These are phyloP conservation scores for Colletotrichum echinochloae DNA, from an alignment of 2,329 filamentous ascomycete species.

Conservation along the genomic window DNA sequence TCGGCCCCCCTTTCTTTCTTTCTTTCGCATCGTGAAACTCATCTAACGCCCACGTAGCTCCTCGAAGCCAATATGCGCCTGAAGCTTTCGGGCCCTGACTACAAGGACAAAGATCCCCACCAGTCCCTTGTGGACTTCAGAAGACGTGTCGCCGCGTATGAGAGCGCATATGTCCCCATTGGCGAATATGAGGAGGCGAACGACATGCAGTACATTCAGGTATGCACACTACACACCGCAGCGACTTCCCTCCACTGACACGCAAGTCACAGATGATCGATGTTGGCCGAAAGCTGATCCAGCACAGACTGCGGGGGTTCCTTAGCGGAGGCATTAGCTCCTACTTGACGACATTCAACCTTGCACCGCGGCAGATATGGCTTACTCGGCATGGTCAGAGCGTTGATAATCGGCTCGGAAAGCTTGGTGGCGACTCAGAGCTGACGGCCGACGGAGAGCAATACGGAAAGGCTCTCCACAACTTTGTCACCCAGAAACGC, in stretches of 20 bases:
- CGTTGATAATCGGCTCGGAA: constrained; percentile 85
- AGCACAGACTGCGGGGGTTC: constrained; percentile 91
- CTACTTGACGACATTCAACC: constrained; percentile 96
- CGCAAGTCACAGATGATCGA: constrained; percentile 81
- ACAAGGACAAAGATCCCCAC: constrained; percentile 90
- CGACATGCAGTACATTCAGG: constrained; percentile 92
- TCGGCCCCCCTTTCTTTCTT: constrained; percentile 2
- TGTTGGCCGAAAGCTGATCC: constrained; percentile 92
- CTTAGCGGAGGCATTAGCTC: constrained; percentile 92
- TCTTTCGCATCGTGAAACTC: constrained; percentile 5
- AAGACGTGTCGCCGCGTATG: constrained; percentile 90
- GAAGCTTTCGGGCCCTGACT: constrained; percentile 95
- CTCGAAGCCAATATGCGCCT: constrained; percentile 97
- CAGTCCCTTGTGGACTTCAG: constrained; percentile 92
- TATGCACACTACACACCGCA: constrained; percentile 46
- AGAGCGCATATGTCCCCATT: constrained; percentile 91
- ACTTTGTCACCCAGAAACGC: constrained; percentile 85
- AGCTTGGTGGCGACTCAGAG: constrained; percentile 90
- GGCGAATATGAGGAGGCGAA: constrained; percentile 92
- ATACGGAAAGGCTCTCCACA: constrained; percentile 83
- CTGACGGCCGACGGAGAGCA: constrained; percentile 83
- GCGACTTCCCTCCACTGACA: constrained; percentile 43
- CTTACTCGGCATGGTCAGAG: constrained; percentile 96
- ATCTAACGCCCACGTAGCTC: constrained; percentile 59
- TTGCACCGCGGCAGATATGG: constrained; percentile 96